Evolutionary conservation across 2,329 filamentous ascomycete genomes (phyloP).

Genomic region (Gaeumannomyces sp.): DNA sequence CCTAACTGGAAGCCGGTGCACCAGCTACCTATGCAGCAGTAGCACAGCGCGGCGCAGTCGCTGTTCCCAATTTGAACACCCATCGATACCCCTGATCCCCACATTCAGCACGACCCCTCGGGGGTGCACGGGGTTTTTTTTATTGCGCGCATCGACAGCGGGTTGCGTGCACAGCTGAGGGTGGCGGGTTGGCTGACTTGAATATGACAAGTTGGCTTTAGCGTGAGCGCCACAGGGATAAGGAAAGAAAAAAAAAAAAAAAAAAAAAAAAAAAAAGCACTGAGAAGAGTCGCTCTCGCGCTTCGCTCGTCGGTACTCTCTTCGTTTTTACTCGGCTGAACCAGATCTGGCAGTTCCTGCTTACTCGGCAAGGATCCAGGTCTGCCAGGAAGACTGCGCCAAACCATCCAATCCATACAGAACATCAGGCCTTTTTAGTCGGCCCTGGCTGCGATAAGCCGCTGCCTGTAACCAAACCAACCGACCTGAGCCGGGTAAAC

Average conservation of each 20-base stretch:
- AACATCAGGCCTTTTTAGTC: not conserved
- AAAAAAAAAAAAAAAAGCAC: no score
- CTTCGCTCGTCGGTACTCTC: not conserved
- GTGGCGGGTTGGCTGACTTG: not conserved
- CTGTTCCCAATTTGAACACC: not conserved
- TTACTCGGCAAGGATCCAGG: not conserved
- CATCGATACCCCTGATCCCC: not conserved
- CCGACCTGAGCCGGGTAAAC: not conserved
- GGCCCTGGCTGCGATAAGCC: not conserved
- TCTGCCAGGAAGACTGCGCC: not conserved
- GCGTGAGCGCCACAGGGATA: not conserved
- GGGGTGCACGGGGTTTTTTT: not conserved
- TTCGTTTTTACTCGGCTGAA: not conserved
- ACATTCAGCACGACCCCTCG: not conserved
- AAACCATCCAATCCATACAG: not conserved
- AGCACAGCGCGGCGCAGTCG: not conserved
- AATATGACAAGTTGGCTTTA: constrained; percentile 1
- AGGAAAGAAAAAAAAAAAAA: no score
- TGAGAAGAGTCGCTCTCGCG: no score
- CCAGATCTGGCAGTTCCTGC: not conserved
- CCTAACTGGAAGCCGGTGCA: no score
- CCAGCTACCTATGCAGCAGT: no score
- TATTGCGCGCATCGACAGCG: not conserved
- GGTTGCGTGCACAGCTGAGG: not conserved
- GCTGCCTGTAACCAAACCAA: not conserved